Percentiles rank a stretch among this genome's conserved stretches.
Conservation (phyloP, 805 yeast species). For the Kazachstania psychrophila region DNA sequence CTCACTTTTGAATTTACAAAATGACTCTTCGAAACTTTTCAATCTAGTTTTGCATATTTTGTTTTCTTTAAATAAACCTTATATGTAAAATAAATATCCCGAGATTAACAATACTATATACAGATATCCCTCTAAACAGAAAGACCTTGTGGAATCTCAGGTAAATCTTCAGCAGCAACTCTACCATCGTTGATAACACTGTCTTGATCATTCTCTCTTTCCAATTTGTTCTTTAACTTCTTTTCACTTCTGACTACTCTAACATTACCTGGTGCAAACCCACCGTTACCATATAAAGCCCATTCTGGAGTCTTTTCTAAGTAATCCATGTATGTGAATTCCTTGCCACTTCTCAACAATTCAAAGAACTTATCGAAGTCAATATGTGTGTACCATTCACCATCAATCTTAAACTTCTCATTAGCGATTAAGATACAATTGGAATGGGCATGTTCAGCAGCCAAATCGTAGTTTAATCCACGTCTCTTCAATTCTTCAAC, state of each 20-base stretch:
- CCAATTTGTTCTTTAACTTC: slow-evolving; percentile 30
- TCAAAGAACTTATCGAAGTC: slow-evolving; percentile 71
- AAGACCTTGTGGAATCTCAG: slow-evolving; percentile 1
- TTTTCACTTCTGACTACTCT: slow-evolving; percentile 47
- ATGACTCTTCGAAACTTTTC: too few species aligned
- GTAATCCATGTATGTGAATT: slow-evolving; percentile 74
- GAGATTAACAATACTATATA: too few species aligned
- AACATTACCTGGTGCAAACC: slow-evolving; percentile 81
- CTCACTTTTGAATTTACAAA: too few species aligned
- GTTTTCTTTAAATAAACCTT: too few species aligned
- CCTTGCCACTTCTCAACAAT: slow-evolving; percentile 51
- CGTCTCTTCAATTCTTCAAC: slow-evolving; percentile 52
- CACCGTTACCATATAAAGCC: slow-evolving; percentile 91
- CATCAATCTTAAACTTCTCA: slow-evolving; percentile 56
- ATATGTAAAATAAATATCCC: too few species aligned
- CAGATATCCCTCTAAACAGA: too few species aligned
- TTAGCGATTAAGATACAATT: slow-evolving; percentile 85
- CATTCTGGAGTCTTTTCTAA: slow-evolving; percentile 74
- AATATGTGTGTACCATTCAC: slow-evolving; percentile 82
- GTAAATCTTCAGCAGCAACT: slow-evolving; percentile 2
- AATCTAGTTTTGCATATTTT: too few species aligned
- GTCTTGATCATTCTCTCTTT: neutral
- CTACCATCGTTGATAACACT: neutral
- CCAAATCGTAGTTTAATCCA: slow-evolving; percentile 68
- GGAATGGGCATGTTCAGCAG: slow-evolving; percentile 93